phyloP scores from a whole-genome alignment of 768 basidiomycete species.

The Tubosaeta sp. region DNA sequence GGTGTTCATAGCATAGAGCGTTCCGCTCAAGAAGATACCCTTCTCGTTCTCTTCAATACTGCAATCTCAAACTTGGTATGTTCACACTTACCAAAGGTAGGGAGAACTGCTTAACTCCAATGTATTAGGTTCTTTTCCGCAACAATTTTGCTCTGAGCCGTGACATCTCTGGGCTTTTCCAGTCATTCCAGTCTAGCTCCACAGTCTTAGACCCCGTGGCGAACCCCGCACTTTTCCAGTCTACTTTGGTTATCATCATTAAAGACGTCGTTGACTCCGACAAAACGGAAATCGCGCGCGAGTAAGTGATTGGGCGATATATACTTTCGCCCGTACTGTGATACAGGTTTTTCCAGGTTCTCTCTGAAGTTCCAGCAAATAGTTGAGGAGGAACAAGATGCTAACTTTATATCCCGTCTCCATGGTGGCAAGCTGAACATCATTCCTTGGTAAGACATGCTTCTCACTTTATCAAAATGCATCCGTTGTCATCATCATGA shows the following conservation, averaged over 20 bases:
- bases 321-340: background rate
- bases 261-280: conserved; percentile 67
- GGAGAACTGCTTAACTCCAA: conserved; percentile 19
- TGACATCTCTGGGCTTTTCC: conserved; percentile 59
- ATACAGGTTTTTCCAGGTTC: conserved; percentile 36
- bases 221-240: conserved; percentile 57
- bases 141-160: conserved; percentile 62
- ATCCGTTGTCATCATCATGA: background rate
- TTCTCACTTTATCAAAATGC: background rate
- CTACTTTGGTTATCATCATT: conserved; percentile 58
- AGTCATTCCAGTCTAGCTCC: conserved; percentile 56
- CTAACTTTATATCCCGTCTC: conserved; percentile 58
- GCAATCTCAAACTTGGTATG: conserved; percentile 60
- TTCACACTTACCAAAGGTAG: background rate
- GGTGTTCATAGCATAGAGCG: conserved; percentile 63
- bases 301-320: conserved; percentile 36
- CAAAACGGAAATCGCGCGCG: conserved; percentile 51
- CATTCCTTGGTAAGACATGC: conserved; percentile 44
- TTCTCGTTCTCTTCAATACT: conserved; percentile 61
- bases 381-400: conserved; percentile 53
- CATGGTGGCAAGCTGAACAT: conserved; percentile 53
- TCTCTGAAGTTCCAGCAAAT: conserved; percentile 55
- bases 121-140: conserved; percentile 54
- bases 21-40: conserved; percentile 58
- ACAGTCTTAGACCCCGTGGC: conserved; percentile 52